Base-by-base conservation (phyloP, 2,329 filamentous ascomycete species). In the Apiospora marii region DNA sequence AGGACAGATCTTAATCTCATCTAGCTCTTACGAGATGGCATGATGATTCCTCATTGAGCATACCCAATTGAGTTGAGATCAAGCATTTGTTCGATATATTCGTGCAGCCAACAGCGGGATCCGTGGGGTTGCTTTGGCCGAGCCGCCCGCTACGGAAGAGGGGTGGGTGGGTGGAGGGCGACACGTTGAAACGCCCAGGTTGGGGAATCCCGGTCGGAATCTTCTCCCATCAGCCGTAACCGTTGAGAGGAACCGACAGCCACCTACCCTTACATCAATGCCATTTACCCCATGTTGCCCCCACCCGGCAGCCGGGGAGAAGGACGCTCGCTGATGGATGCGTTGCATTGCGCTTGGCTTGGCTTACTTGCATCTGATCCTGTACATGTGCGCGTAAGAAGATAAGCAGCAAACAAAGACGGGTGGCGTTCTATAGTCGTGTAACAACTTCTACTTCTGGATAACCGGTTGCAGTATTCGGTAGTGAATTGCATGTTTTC, bases 161-260 rank as follows among this genome's bases (percentile, higher is more conserved):
- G 27, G 27, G 27, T 30, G 27, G 53, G 24, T 8, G 22, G 27
- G 53, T 61, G 53, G 53, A 37, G 53, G 53, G 53, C 4, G 3
- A 61, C 19, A 14, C 14, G 1, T 13, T 2, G 14, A 58, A 7
- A 24, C 3, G 49, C 24, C 16, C 30, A 14, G 14, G 5, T 61
- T 61, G 53, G 53, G 53, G 53, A 61, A 61, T 61, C 53, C 53
- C 53, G 30, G 53, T 61, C 53, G 53, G 53, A 58, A 34, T 34
- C 14, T 22, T 22, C 37, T 19, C 2, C 46, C 46, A 22, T 49
- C 8, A 41, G 8, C 37, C 37, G 8, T 10, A 41, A n/a, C 46
- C 19, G 46, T 49, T 49, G 46, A n/a, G 46, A 44, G 43, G 12
- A 14, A 41, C 37, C 37, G 10, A 10, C 37, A 41, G 4, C 49